phyloP scores from a whole-genome alignment of 441 rosid species.

The Pelargonium exstipulatum region DNA sequence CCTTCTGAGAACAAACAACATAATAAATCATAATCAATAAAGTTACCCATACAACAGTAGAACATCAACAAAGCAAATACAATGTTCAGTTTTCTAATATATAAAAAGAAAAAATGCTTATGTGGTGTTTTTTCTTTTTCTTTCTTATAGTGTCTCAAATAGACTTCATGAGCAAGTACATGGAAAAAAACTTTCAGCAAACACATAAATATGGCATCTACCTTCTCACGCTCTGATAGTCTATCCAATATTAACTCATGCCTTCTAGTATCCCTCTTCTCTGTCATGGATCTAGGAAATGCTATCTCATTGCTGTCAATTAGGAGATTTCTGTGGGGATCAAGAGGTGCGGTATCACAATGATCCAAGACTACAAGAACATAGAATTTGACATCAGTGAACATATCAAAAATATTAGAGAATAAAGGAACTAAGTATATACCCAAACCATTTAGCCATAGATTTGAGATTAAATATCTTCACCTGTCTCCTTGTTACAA shows the following conservation, averaged over 20 bases:
- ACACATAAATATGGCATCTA: conserved; percentile 24
- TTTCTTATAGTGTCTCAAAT: not conserved
- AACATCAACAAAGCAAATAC: not conserved
- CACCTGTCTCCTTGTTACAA: not conserved
- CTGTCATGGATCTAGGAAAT: conserved; percentile 63
- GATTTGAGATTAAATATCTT: not conserved
- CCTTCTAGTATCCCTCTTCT: conserved; percentile 39
- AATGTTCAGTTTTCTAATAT: not conserved
- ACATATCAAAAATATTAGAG: conserved; percentile 8
- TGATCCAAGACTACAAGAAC: conserved; percentile 61
- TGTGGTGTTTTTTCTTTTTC: too few relatives aligned
- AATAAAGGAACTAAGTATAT: conserved; percentile 9
- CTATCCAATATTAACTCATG: conserved; percentile 63
- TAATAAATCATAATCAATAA: conserved; percentile 16
- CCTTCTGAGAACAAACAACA: conserved; percentile 47
- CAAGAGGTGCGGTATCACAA: conserved; percentile 47
- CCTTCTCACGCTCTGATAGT: conserved; percentile 80
- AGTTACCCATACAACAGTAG: not conserved
- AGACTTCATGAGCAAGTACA: conserved; percentile 1
- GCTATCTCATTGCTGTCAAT: conserved; percentile 40
- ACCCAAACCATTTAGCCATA: not conserved
- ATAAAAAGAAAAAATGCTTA: not conserved
- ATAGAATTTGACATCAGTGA: conserved; percentile 30
- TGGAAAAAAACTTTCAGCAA: conserved; percentile 12
- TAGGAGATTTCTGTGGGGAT: conserved; percentile 29